These are phyloP conservation scores for Penicillium alfredii DNA, from an alignment of 495 filamentous ascomycete species.

Conservation along the genomic window DNA sequence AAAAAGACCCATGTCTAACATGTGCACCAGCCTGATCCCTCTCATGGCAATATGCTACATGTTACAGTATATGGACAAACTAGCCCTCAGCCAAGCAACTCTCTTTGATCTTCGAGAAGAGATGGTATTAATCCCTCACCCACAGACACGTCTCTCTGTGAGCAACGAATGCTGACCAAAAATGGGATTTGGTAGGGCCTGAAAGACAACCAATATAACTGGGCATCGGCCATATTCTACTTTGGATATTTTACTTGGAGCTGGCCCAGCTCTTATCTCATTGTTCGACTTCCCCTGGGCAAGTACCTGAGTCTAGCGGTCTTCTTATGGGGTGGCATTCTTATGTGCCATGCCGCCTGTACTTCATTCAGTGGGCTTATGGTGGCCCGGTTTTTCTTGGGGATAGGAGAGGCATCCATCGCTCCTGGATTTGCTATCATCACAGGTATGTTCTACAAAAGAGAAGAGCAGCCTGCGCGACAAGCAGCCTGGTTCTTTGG, in stretches of 20 bases:
- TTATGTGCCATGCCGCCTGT: constrained; percentile 42
- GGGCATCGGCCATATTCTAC: constrained; percentile 45
- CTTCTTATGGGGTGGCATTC: constrained; percentile 26
- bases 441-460: constrained; percentile 52
- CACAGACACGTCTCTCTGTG: background rate
- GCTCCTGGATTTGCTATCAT: constrained; percentile 54
- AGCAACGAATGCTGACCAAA: background rate
- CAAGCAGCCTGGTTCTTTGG: constrained; percentile 49
- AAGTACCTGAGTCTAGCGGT: constrained; percentile 38
- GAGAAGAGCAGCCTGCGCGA: constrained; percentile 48
- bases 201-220: constrained; percentile 41
- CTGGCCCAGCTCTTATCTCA: constrained; percentile 45
- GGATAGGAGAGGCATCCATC: constrained; percentile 49
- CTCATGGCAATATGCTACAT: constrained; percentile 42
- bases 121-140: constrained; percentile 17
- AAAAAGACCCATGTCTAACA: background rate
- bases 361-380: constrained; percentile 44
- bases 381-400: constrained; percentile 47
- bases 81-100: constrained; percentile 49
- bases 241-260: constrained; percentile 47
- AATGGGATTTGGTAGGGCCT: constrained; percentile 18
- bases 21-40: constrained; percentile 37
- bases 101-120: constrained; percentile 43
- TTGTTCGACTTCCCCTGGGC: constrained; percentile 48
- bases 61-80: constrained; percentile 55